Base-by-base conservation (phyloP, 345 rosid genomes). In the Dipteronia sinensis region DNA sequence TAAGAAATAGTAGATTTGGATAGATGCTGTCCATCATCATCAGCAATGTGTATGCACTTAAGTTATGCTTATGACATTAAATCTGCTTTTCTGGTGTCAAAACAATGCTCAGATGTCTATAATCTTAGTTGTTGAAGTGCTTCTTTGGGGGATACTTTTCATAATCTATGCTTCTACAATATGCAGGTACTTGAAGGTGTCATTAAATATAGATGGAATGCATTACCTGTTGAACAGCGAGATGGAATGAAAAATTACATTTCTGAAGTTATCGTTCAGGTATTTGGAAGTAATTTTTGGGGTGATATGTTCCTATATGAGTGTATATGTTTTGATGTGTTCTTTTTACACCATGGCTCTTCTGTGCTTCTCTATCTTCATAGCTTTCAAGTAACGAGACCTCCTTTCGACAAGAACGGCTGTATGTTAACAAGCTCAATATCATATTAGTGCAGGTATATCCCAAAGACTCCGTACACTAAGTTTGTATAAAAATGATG, bases 231-330 rank as follows among this genome's bases (percentile, higher is more conserved):
- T 77, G 95, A 91, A 78, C 99, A 97, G 74, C 88, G 99, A 69
- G 99, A 97, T 87, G 98, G 99, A 67, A 96, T 97, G 98, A 97
- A 91, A 88, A 97, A 97, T 78, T 94, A 97, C 81, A 97, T 97
- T 79, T 97, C 99, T 49, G 99, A 97, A 87, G 94, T 97, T 79
- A 97, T 97, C 76, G 99, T 94, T 46, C 98, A 91, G 97, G 99
- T 97, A 87, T 62, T 49, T 3, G 2, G 7, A 10, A 19, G 27
- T 49, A 75, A 55, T 46, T 53, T 58, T 44, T 40, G 10, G 7
- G 22, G 13, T 49, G 56, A 20, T 58, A 58, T 58, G 64, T 4
- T 6, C 19, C 2, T 40, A 62, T 46, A 5, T 46, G 2, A 15
- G 7, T 22, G 15, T 23, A 25, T 76, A 1, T 55, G 29, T 20